These are phyloP conservation scores for Erythrophleum ivorense DNA, from an alignment of 331 rosid genomes.

Conservation along the genomic window DNA sequence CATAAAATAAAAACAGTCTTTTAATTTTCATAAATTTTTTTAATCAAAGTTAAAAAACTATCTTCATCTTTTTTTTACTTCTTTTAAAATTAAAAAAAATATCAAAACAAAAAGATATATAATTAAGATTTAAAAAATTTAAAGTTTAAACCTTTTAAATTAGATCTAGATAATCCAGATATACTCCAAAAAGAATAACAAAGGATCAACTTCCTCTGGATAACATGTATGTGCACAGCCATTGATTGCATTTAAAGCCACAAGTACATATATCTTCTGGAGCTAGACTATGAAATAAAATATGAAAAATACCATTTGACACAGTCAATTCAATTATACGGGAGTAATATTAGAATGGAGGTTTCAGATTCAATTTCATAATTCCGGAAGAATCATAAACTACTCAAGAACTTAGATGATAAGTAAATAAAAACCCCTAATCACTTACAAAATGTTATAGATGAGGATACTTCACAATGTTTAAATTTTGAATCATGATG, in stretches of 20 bases:
- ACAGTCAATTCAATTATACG: background rate
- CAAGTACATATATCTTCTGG: background rate
- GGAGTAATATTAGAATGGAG: background rate
- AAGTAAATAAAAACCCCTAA: background rate
- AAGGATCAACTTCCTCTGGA: no score
- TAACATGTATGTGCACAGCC: background rate
- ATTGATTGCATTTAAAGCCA: background rate
- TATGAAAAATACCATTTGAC: background rate
- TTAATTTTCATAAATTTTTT: no score
- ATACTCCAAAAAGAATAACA: no score
- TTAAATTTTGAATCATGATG: constrained; percentile 22
- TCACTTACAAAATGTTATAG: constrained; percentile 7
- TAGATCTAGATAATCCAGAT: no score
- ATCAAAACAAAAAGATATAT: no score
- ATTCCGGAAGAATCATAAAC: constrained; percentile 16
- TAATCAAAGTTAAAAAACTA: no score
- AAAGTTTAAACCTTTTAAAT: no score
- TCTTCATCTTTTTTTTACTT: no score
- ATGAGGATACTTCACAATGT: background rate
- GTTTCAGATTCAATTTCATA: constrained; percentile 11
- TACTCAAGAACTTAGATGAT: background rate
- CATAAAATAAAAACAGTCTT: no score
- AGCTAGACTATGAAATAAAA: background rate
- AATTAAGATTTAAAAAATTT: no score
- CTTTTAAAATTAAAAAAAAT: no score